Evolutionary conservation across 441 rosid species (phyloP), one percentile per base, ranked within the genome.

Genomic region (Bocquillonia castaneifolia): DNA sequence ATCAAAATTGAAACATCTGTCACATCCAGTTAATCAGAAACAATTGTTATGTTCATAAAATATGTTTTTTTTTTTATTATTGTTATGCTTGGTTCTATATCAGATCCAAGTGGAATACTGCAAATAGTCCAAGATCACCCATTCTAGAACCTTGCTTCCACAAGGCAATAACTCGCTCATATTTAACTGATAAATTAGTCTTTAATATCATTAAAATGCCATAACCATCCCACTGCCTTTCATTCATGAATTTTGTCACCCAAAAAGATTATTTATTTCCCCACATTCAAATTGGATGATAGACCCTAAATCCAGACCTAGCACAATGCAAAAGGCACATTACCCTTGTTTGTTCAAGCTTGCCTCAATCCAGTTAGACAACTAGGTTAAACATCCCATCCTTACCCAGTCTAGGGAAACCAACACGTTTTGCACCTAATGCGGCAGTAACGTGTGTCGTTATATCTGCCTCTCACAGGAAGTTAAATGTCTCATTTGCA

Each of bases 341-440:
- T 18, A 2, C 8, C 15, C 6, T 63, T 3, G 4, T 3, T 31
- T n/a, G 44, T n/a, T 20, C 22, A 5, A n/a, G n/a, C 40, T 10
- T 40, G 15, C 58, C 32, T 23, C 22, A 12, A 64, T 10, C 57
- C 50, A 64, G 68, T 31, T 14, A 64, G 68, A 15, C 13, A 40
- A 17, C 36, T 44, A 61, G 15, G 32, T 17, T n/a, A 29, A 10
- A 40, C 34, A 13, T 60, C 22, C 51, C 18, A 60, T 17, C 20
- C 36, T 18, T 22, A 9, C 28, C 55, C 9, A 17, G 22, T 6
- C 20, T 17, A 36, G 42, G 65, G 52, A 36, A 25, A 12, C 31
- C 17, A 60, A 22, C 15, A 22, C 32, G 12, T 56, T 18, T 44
- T 6, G 26, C 44, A 17, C 22, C 54, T 44, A 5, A 17, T 44